Conservation (phyloP, 345 rosid species). For the Jatropha curcas region DNA sequence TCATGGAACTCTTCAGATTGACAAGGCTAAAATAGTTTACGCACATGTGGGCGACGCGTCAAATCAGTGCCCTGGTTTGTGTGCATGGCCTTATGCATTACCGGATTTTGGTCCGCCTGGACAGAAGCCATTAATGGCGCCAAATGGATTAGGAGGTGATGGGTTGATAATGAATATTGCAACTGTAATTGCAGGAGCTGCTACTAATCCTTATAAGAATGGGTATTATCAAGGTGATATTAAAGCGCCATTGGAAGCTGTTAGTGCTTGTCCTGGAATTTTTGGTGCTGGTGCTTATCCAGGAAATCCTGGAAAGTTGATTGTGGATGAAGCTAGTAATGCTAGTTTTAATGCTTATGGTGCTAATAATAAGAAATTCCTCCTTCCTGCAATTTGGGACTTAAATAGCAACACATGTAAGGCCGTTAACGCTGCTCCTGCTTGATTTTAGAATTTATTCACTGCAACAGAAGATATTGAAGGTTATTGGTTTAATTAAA, state of each 20-base stretch:
- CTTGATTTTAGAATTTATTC: not conserved
- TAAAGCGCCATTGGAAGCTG: conserved; percentile 30
- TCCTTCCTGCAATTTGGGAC: conserved; percentile 31
- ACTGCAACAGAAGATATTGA: too few relatives aligned
- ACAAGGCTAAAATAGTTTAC: conserved; percentile 5
- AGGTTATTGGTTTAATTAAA: too few relatives aligned
- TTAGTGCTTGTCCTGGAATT: conserved; percentile 29
- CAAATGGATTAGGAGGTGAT: conserved; percentile 26
- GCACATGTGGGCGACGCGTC: conserved; percentile 26
- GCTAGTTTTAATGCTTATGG: conserved; percentile 31
- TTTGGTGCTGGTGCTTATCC: conserved; percentile 36
- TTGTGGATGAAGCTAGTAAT: conserved; percentile 18
- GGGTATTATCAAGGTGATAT: conserved; percentile 28
- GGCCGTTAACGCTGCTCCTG: not conserved
- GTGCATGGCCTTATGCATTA: conserved; percentile 32
- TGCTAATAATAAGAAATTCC: conserved; percentile 18
- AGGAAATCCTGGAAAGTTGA: conserved; percentile 27
- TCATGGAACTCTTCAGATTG: conserved; percentile 18
- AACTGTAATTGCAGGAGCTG: conserved; percentile 30
- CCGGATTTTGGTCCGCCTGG: conserved; percentile 32
- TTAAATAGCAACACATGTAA: conserved; percentile 9
- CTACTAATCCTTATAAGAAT: conserved; percentile 25
- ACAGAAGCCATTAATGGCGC: conserved; percentile 20
- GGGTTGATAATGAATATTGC: conserved; percentile 29
- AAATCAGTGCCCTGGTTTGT: conserved; percentile 28